A percentile compares a stretch with the other conserved stretches of the same genome.
Evolutionary conservation across 2,329 filamentous ascomycete genomes (phyloP).

Genomic region (Colletotrichum tabaci): DNA sequence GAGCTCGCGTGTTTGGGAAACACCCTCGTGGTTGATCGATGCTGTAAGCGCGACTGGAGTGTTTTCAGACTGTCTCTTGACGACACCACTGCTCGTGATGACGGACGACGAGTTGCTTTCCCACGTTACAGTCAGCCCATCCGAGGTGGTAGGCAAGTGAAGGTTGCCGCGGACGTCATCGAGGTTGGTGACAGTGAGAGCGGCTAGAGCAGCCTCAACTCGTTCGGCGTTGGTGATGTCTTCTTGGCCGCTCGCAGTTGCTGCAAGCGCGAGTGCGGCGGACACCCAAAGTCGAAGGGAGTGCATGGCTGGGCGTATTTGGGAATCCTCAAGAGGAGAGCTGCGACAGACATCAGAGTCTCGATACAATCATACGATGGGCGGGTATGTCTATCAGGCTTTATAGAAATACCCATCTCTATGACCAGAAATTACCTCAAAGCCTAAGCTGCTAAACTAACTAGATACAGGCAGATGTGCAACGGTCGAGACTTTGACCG

Average conservation of each 20-base stretch:
- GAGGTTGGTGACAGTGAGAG: slow-evolving; percentile 51
- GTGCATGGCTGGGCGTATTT: slow-evolving; percentile 17
- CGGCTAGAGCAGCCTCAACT: slow-evolving; percentile 43
- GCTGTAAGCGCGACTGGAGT: slow-evolving; percentile 54
- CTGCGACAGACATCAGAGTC: background rate
- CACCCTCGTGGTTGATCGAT: slow-evolving; percentile 47
- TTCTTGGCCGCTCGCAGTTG: slow-evolving; percentile 21
- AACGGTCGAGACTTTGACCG: slow-evolving; percentile 3
- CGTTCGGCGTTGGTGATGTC: slow-evolving; percentile 2
- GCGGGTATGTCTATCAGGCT: background rate
- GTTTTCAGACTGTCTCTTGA: slow-evolving; percentile 50
- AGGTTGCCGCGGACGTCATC: slow-evolving; percentile 57
- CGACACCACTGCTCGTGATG: slow-evolving; percentile 53
- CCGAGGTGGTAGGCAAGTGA: slow-evolving; percentile 50
- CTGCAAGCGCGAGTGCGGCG: slow-evolving; percentile 30
- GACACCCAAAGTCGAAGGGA: slow-evolving; percentile 27
- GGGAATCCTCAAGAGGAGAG: background rate
- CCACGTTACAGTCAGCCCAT: slow-evolving; percentile 54
- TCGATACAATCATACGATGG: too few relatives aligned
- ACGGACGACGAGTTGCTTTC: slow-evolving; percentile 51
- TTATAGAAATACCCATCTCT: slow-evolving; percentile 11
- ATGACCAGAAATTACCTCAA: slow-evolving; percentile 2
- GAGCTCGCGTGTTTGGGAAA: slow-evolving; percentile 49
- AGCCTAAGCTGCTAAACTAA: background rate
- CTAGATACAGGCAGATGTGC: too few relatives aligned